Evolutionary conservation across 23 red algal species (phyloP).

Genomic region (Cyanidium caldarium): DNA sequence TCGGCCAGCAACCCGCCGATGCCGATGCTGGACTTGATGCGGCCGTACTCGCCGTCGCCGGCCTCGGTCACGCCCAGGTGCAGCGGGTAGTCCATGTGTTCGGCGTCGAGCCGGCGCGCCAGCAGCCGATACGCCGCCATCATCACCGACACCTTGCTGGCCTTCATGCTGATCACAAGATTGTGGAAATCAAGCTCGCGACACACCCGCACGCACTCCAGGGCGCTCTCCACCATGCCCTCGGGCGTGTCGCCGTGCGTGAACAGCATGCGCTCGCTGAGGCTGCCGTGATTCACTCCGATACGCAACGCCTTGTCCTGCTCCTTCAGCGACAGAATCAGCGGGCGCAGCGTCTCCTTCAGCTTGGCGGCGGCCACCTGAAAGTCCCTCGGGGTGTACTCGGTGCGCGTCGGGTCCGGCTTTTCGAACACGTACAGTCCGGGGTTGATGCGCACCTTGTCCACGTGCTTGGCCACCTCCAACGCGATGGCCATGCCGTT

Average conservation of each 20-base stretch:
- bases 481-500: conserved; percentile 92
- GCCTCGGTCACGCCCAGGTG: conserved; percentile 99
- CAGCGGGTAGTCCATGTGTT: conserved; percentile 68
- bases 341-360: conserved; percentile 57
- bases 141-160: conserved; percentile 97
- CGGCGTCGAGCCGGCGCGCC: conserved; percentile 32
- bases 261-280: conserved; percentile 97
- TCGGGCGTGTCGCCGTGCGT: conserved; percentile 93
- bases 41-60: conserved; percentile 96
- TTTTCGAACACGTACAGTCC: conserved; percentile 99
- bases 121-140: conserved; percentile 86
- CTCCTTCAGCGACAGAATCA: conserved; percentile 65
- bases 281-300: conserved; percentile 91
- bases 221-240: conserved; percentile 93
- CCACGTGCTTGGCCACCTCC: conserved; percentile 96
- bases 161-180: conserved; percentile 93
- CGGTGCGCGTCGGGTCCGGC: conserved; percentile 59
- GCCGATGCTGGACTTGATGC: conserved; percentile 89
- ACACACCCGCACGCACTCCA: conserved; percentile 89
- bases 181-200: conserved; percentile 96
- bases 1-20: conserved; percentile 92
- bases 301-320: conserved; percentile 96
- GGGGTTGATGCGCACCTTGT: conserved; percentile 99
- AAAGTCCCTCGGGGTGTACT: conserved; percentile 81
- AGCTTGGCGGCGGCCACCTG: conserved; percentile 53